Conservation (phyloP, 495 filamentous ascomycete species). For the Tuber brumale region DNA sequence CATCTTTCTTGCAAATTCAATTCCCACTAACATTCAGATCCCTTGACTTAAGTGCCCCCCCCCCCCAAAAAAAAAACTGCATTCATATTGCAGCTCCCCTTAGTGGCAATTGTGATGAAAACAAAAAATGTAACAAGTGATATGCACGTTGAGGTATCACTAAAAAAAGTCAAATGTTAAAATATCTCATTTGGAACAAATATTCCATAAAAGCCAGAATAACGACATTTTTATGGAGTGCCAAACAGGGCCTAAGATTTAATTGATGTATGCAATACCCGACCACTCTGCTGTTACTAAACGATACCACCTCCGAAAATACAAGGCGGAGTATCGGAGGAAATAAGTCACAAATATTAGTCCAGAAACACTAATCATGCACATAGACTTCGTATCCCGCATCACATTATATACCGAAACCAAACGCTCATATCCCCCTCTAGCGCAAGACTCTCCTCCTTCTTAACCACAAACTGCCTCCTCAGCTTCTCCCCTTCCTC, state of each 20-base stretch:
- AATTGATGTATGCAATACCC: neutral
- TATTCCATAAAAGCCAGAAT: too few species aligned
- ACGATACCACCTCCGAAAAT: neutral
- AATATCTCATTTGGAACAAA: too few species aligned
- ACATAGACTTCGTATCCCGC: neutral
- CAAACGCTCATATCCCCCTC: slow-evolving; percentile 37
- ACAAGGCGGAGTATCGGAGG: neutral
- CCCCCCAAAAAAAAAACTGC: too few species aligned
- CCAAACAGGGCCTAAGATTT: neutral
- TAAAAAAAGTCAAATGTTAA: too few species aligned
- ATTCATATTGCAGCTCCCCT: too few species aligned
- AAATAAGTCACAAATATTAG: neutral
- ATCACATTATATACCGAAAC: slow-evolving; percentile 36
- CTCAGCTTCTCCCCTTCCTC: slow-evolving; percentile 15
- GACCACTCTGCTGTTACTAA: neutral
- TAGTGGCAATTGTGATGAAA: too few species aligned
- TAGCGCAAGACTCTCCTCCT: slow-evolving; percentile 33
- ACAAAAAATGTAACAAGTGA: too few species aligned
- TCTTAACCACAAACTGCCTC: slow-evolving; percentile 33
- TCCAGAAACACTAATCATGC: neutral
- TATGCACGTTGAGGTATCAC: too few species aligned
- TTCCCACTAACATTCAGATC: too few species aligned
- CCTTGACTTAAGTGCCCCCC: too few species aligned
- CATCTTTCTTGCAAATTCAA: too few species aligned
- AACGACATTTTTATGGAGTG: too few species aligned